Conservation (phyloP, 345 rosid genomes). For the Melaleuca alternifolia region DNA sequence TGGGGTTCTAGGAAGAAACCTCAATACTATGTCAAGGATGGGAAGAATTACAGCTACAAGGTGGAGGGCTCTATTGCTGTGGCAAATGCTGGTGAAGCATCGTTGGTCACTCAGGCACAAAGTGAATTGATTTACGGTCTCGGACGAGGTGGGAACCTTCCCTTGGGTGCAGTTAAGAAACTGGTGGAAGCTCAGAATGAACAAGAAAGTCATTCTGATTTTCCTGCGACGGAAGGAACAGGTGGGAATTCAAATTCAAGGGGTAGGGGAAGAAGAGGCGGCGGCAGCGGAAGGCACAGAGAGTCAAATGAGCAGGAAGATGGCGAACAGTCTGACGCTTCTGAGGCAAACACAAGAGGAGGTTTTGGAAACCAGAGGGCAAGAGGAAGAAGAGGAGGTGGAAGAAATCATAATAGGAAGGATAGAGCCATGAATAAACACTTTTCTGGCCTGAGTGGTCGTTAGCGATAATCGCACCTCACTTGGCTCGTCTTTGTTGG, state of each 20-base stretch:
- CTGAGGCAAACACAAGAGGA: background rate
- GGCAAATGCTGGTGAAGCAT: slow-evolving; percentile 70
- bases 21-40: slow-evolving; percentile 82
- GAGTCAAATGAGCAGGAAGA: background rate
- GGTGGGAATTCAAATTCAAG: slow-evolving; percentile 36
- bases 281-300: slow-evolving; percentile 2
- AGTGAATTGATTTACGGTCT: slow-evolving; percentile 62
- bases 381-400: slow-evolving; percentile 31
- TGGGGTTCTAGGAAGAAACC: slow-evolving; percentile 84
- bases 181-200: slow-evolving; percentile 33
- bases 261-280: slow-evolving; percentile 32
- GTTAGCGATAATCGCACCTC: slow-evolving; percentile 6
- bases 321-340: background rate
- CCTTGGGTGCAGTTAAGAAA: slow-evolving; percentile 63
- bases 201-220: slow-evolving; percentile 22
- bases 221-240: slow-evolving; percentile 20
- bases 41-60: slow-evolving; percentile 92
- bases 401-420: slow-evolving; percentile 48
- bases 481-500: background rate
- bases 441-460: slow-evolving; percentile 59
- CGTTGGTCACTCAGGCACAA: slow-evolving; percentile 48
- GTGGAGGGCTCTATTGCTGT: slow-evolving; percentile 74
- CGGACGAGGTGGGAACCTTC: slow-evolving; percentile 89
- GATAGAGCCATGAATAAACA: slow-evolving; percentile 70
- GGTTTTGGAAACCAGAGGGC: background rate